Conservation (phyloP, 169 alveolate genomes). For the Theileria annulata region DNA sequence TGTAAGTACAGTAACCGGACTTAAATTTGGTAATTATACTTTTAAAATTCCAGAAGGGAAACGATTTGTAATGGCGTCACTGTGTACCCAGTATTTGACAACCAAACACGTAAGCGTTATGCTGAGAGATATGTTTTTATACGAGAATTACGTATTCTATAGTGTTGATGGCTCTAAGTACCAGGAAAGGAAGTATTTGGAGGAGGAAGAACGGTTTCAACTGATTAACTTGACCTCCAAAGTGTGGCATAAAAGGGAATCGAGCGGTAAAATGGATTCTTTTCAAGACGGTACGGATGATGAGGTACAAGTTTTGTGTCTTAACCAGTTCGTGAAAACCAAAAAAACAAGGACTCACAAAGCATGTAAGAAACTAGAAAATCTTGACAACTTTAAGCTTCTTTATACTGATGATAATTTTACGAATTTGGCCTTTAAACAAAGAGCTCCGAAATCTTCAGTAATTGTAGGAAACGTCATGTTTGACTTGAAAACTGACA, state of each 20-base stretch:
- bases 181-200: constrained; percentile 15
- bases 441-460: constrained; percentile 10
- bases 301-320: not conserved
- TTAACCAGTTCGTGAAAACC: constrained; percentile 2
- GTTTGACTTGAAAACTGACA: constrained; percentile 20
- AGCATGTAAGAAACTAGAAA: constrained; percentile 29
- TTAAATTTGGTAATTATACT: constrained; percentile 4
- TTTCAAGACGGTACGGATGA: not conserved
- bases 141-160: constrained; percentile 10
- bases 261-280: not conserved
- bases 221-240: not conserved
- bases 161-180: constrained; percentile 16
- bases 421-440: constrained; percentile 16
- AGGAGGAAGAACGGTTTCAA: constrained; percentile 19
- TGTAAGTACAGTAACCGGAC: not conserved
- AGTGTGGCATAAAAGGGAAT: constrained; percentile 17
- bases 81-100: constrained; percentile 5
- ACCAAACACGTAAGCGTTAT: constrained; percentile 14
- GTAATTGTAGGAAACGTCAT: constrained; percentile 25
- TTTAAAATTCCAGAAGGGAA: constrained; percentile 10
- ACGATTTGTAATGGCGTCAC: constrained; percentile 19
- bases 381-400: constrained; percentile 33
- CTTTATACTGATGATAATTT: constrained; percentile 7
- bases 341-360: not conserved
- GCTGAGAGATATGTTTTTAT: not conserved